A percentile compares a stretch with the other conserved stretches of the same genome.
Evolutionary conservation across 2,329 filamentous ascomycete species (phyloP).

Genomic region (Fusarium piperis): DNA sequence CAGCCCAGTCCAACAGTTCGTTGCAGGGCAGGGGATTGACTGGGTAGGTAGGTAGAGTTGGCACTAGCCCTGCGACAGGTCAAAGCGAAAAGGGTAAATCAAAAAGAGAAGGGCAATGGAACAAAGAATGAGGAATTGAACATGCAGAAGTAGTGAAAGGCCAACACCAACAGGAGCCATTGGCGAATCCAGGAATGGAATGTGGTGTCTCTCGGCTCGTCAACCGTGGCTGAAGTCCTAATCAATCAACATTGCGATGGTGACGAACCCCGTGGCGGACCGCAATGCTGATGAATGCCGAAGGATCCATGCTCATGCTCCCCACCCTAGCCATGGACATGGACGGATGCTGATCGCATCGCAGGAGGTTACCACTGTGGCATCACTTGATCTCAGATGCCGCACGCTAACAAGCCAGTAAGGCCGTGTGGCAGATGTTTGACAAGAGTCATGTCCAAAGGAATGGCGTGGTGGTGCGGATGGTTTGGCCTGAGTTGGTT

Average conservation of each 20-base stretch:
- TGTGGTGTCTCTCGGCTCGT: neutral
- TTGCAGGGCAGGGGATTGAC: neutral
- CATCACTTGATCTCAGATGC: slow-evolving; percentile 39
- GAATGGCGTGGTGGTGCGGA: slow-evolving; percentile 13
- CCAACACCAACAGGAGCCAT: neutral
- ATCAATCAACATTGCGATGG: neutral
- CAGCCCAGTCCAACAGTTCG: neutral
- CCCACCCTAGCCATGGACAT: slow-evolving; percentile 1
- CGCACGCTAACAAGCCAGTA: slow-evolving; percentile 25
- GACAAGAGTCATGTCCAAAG: slow-evolving; percentile 31
- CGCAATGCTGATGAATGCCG: slow-evolving; percentile 17
- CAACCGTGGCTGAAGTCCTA: neutral
- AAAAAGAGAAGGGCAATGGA: neutral
- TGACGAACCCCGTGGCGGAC: slow-evolving; percentile 3
- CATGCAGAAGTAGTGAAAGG: neutral
- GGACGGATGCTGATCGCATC: slow-evolving; percentile 23
- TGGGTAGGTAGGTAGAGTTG: slow-evolving; percentile 9
- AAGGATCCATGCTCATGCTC: slow-evolving; percentile 11
- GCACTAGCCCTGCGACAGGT: slow-evolving; percentile 16
- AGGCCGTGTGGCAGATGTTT: slow-evolving; percentile 24
- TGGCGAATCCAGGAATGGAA: neutral
- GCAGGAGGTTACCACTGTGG: slow-evolving; percentile 15
- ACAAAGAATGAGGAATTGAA: neutral
- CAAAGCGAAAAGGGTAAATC: slow-evolving; percentile 10
- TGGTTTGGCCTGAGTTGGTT: slow-evolving; percentile 12